Evolutionary conservation across 2,329 filamentous ascomycete genomes (phyloP).

Genomic region (Colletotrichum tropicicola): DNA sequence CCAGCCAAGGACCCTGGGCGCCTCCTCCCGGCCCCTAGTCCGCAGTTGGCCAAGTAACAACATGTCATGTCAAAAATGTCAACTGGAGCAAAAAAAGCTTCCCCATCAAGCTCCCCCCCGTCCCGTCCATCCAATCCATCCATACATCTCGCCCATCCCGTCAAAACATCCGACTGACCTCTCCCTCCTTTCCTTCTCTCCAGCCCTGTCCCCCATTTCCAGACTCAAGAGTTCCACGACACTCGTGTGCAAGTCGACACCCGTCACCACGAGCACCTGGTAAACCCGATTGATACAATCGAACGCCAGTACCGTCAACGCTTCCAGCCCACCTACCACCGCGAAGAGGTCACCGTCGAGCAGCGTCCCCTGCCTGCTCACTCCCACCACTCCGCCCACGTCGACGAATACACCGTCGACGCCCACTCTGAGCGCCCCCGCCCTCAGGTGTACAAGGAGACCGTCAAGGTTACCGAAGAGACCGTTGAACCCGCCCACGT

Average conservation of each 20-base stretch:
- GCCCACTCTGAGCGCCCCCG: constrained; percentile 31
- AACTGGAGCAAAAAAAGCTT: constrained; percentile 27
- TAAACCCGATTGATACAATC: constrained; percentile 67
- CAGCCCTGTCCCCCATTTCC: constrained; percentile 36
- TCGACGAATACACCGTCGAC: constrained; percentile 65
- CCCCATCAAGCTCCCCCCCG: constrained; percentile 23
- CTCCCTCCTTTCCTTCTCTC: constrained; percentile 32
- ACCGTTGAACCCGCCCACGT: constrained; percentile 66
- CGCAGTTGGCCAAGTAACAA: constrained; percentile 33
- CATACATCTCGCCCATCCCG: too few relatives aligned
- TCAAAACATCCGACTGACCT: constrained; percentile 37
- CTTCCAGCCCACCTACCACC: constrained; percentile 59
- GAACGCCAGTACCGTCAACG: constrained; percentile 74
- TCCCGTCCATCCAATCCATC: constrained; percentile 1
- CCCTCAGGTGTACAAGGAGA: constrained; percentile 56
- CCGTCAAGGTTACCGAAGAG: constrained; percentile 70
- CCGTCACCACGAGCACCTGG: constrained; percentile 56
- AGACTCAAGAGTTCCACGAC: constrained; percentile 62
- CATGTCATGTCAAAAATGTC: constrained; percentile 28
- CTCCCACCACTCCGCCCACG: constrained; percentile 44
- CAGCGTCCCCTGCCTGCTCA: constrained; percentile 45
- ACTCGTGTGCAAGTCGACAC: constrained; percentile 72
- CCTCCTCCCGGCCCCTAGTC: constrained; percentile 28
- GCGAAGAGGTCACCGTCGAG: constrained; percentile 45
- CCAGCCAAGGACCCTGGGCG: constrained; percentile 28